Evolutionary conservation across 768 basidiomycete species (phyloP), one percentile per base, ranked within the genome.

Genomic region (Lactarius pseudohatsudake): DNA sequence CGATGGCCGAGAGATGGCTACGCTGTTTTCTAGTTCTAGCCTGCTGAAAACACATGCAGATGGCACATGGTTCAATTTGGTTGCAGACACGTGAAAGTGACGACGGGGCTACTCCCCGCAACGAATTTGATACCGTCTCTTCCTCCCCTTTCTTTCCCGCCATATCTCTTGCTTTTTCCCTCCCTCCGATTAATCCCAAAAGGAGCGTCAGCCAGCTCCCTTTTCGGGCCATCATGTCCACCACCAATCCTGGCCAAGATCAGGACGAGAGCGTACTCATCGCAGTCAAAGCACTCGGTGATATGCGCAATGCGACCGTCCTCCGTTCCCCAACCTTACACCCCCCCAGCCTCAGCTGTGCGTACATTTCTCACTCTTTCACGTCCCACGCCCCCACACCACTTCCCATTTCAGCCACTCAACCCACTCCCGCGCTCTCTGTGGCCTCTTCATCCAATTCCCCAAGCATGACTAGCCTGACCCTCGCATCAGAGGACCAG

Each of bases 251-350:
- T 15, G 58, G 40, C 3, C 81, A 82, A 59, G 79, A 81, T 72
- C 83, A 89, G 64, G 90, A 91, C 69, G 91, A 91, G 76, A 87
- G 85, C 71, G 90, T 92, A 0, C 83, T 86, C 60, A 93, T 92
- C 73, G 92, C 92, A 26, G 86, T 91, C 15, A 77, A 82, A 43
- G 92, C 91, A 0, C 81, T 94, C 18, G 91, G 83, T 32, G 88
- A 90, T 72, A 92, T 93, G 92, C 81, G 88, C 62, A 64, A 57
- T 45, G n/a, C 58, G 3, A 7, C 61, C 9, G 56, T 40, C 13
- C 56, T 62, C 30, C 65, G 53, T 6, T 34, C 62, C 9, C 60
- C 62, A 2, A 32, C 40, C 28, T 53, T 47, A 28, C 60, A 57
- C 30, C 70, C 73, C 9, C 69, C 67, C 43, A 72, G 74, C 36